Conservation (phyloP, 1,284 basidiomycete species). For the Austroboletus olivaceoglutinosus region DNA sequence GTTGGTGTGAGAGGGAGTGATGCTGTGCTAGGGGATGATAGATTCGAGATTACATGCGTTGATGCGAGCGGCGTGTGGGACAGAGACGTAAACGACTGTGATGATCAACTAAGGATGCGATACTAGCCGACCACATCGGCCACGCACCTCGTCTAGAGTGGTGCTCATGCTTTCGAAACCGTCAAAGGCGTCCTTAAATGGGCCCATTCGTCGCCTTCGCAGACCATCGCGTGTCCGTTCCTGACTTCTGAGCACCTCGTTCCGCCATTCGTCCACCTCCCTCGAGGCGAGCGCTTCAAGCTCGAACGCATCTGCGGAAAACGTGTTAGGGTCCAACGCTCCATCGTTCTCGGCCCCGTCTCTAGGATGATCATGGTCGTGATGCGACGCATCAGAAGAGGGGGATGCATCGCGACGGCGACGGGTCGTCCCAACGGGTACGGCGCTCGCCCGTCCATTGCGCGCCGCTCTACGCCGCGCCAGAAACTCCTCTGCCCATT, state of each 20-base stretch:
- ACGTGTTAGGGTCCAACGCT: neutral
- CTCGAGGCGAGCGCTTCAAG: slow-evolving; percentile 48
- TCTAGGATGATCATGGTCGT: slow-evolving; percentile 4
- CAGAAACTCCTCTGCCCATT: slow-evolving; percentile 49
- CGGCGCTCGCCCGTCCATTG: slow-evolving; percentile 23
- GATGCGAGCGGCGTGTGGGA: slow-evolving; percentile 46
- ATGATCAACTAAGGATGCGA: slow-evolving; percentile 3
- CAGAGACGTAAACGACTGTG: slow-evolving; percentile 42
- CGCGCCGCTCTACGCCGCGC: slow-evolving; percentile 39
- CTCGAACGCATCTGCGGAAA: slow-evolving; percentile 37
- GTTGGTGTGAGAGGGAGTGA: slow-evolving; percentile 28
- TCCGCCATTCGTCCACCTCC: slow-evolving; percentile 57
- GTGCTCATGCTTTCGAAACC: slow-evolving; percentile 21
- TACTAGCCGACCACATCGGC: neutral
- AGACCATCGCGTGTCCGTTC: slow-evolving; percentile 7
- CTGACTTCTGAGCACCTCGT: slow-evolving; percentile 36
- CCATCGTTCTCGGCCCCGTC: slow-evolving; percentile 10
- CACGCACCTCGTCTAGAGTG: slow-evolving; percentile 47
- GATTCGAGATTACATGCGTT: slow-evolving; percentile 48
- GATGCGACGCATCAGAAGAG: slow-evolving; percentile 17
- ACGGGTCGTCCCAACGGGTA: slow-evolving; percentile 20
- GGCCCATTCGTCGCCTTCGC: slow-evolving; percentile 13
- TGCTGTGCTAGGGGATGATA: slow-evolving; percentile 34
- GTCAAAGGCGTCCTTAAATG: slow-evolving; percentile 16
- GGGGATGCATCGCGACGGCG: slow-evolving; percentile 9